Conservation (phyloP, 805 yeast genomes). For the Yamadazyma sp. region DNA sequence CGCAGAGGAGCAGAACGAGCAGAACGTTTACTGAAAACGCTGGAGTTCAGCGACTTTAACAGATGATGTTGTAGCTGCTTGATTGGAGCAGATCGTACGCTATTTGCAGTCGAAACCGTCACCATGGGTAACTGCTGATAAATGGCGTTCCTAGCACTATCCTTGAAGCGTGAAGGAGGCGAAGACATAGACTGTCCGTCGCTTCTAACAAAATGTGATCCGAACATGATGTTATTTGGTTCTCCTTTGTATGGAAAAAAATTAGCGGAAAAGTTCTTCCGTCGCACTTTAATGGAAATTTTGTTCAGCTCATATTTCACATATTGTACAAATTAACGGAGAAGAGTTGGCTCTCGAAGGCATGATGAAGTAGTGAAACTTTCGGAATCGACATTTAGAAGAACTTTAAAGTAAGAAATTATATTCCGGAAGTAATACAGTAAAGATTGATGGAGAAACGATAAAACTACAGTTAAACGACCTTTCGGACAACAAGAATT, state of each 20-base stretch:
- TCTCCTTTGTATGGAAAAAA: constrained; percentile 11
- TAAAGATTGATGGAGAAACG: no score
- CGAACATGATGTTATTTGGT: constrained; percentile 24
- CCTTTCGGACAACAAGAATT: no score
- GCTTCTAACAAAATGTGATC: constrained; percentile 27
- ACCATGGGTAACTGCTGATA: constrained; percentile 39
- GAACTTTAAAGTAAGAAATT: no score
- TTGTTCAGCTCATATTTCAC: no score
- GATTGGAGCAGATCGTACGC: constrained; percentile 43
- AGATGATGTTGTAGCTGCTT: constrained; percentile 19
- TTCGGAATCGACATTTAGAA: no score
- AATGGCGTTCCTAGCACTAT: constrained; percentile 44
- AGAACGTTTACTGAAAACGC: constrained; percentile 39
- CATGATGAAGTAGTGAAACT: not conserved
- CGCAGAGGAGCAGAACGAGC: constrained; percentile 45
- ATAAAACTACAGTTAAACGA: no score
- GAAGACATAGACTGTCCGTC: constrained; percentile 21
- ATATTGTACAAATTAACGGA: constrained; percentile 2
- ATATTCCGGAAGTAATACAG: no score
- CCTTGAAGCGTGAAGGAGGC: constrained; percentile 42
- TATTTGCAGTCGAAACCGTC: constrained; percentile 25
- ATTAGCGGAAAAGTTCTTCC: constrained; percentile 11
- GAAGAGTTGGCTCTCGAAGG: not conserved
- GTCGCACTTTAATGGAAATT: constrained; percentile 5
- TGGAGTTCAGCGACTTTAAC: constrained; percentile 37